A percentile compares a stretch with the other conserved stretches of the same genome.
phyloP scores from a whole-genome alignment of 306 rosid genomes.

The Quercus alba region DNA sequence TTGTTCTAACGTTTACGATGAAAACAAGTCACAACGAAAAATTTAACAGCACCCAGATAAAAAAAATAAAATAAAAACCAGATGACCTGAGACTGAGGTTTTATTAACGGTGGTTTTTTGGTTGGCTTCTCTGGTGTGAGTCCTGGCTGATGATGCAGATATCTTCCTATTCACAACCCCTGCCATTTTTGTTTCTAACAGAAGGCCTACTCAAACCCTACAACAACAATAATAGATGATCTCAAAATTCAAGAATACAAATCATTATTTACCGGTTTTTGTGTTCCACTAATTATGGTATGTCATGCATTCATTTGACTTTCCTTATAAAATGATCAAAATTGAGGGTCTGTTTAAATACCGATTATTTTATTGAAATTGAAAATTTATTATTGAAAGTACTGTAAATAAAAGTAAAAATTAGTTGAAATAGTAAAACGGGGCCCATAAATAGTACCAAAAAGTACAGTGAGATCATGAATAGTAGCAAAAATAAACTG shows the following conservation, averaged over 20 bases:
- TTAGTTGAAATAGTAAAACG: too few species aligned
- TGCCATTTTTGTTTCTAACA: background rate
- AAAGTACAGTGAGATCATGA: rapidly evolving
- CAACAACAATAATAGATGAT: background rate
- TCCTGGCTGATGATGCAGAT: constrained; percentile 74
- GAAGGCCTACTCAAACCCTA: background rate
- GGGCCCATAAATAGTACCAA: rapidly evolving
- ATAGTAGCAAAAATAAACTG: too few species aligned
- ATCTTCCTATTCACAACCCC: constrained; percentile 52
- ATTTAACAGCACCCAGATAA: background rate
- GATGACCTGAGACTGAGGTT: constrained; percentile 43
- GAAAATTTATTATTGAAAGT: too few species aligned
- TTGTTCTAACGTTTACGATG: background rate
- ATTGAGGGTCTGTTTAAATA: too few species aligned
- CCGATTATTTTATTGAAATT: rapidly evolving
- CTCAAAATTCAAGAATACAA: background rate
- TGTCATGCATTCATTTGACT: too few species aligned
- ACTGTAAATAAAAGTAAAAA: too few species aligned
- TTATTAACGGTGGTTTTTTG: constrained; percentile 34
- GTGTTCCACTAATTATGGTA: too few species aligned
- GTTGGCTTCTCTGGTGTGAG: constrained; percentile 70
- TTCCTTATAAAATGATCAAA: too few species aligned
- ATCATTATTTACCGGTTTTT: too few species aligned
- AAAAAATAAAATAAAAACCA: background rate
- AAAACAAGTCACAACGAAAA: background rate